phyloP scores from a whole-genome alignment of 768 basidiomycete species.

The Suillus americanus region DNA sequence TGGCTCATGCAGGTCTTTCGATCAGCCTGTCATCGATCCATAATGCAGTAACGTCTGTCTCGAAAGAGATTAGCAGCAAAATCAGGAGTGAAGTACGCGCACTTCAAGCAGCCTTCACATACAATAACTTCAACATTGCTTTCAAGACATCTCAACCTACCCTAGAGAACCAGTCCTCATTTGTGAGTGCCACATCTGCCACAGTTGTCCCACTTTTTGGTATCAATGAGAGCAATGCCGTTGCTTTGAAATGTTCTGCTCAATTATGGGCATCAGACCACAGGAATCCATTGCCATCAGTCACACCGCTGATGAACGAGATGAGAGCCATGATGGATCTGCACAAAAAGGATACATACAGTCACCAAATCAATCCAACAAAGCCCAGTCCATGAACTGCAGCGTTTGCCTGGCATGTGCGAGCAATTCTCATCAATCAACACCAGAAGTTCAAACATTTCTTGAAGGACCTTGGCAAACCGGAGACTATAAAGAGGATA shows the following conservation, averaged over 20 bases:
- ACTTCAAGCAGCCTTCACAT: slow-evolving; percentile 31
- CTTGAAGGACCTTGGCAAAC: not conserved
- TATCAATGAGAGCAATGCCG: not conserved
- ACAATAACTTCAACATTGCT: slow-evolving; percentile 45
- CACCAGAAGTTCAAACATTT: not conserved
- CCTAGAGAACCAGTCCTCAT: not conserved
- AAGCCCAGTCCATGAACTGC: not conserved
- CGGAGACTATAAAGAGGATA: not conserved
- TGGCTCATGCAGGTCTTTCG: slow-evolving; percentile 32
- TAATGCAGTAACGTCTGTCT: slow-evolving; percentile 27
- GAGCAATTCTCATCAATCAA: not conserved
- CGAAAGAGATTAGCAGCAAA: slow-evolving; percentile 15
- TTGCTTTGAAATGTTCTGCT: not conserved
- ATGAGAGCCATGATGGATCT: too few species aligned
- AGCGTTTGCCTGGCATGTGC: not conserved
- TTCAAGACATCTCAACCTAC: slow-evolving; percentile 26
- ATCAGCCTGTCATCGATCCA: slow-evolving; percentile 28
- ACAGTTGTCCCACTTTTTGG: not conserved
- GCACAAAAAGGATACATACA: slow-evolving; percentile 2
- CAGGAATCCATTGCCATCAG: not conserved
- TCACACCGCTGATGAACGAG: not conserved
- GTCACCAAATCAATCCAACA: not conserved
- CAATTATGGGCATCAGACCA: not conserved
- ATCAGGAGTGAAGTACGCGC: slow-evolving; percentile 27
- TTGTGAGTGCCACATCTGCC: not conserved